phyloP scores from a whole-genome alignment of 148 eudicot species.

The Silene latifolia region DNA sequence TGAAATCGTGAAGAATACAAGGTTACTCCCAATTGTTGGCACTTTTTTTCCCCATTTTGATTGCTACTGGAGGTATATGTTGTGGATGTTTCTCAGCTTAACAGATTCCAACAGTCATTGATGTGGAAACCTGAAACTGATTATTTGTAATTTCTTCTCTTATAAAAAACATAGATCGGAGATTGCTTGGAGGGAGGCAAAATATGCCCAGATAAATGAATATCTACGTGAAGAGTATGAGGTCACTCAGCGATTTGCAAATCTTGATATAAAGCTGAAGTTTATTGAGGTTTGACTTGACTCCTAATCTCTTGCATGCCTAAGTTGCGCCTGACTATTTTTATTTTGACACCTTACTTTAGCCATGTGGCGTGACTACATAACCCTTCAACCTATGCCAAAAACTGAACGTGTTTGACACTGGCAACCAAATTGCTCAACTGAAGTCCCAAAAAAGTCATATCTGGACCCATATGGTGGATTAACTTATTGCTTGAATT shows the following conservation, averaged over 20 bases:
- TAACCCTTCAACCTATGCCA: background rate
- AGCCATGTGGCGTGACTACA: background rate
- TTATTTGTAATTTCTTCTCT: background rate
- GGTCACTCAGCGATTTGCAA: slow-evolving; percentile 86
- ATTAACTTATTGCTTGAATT: background rate
- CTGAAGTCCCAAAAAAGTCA: background rate
- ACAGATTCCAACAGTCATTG: background rate
- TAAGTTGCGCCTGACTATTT: background rate
- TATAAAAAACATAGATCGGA: slow-evolving; percentile 60
- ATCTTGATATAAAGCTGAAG: slow-evolving; percentile 82
- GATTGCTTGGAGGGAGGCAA: slow-evolving; percentile 97
- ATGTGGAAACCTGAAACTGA: background rate
- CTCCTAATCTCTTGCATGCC: background rate
- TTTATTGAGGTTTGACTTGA: slow-evolving; percentile 70
- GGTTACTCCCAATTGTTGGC: background rate
- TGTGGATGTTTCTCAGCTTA: background rate
- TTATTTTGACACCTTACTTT: background rate
- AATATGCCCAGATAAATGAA: slow-evolving; percentile 76
- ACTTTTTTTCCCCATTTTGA: background rate
- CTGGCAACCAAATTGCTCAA: background rate
- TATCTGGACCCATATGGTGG: background rate
- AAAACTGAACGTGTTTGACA: background rate
- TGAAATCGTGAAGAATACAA: background rate
- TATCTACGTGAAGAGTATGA: slow-evolving; percentile 92
- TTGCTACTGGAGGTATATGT: background rate